These are phyloP conservation scores for Coemansia sp. DNA, from an alignment of 192 early-diverging fungal species.

Conservation along the genomic window DNA sequence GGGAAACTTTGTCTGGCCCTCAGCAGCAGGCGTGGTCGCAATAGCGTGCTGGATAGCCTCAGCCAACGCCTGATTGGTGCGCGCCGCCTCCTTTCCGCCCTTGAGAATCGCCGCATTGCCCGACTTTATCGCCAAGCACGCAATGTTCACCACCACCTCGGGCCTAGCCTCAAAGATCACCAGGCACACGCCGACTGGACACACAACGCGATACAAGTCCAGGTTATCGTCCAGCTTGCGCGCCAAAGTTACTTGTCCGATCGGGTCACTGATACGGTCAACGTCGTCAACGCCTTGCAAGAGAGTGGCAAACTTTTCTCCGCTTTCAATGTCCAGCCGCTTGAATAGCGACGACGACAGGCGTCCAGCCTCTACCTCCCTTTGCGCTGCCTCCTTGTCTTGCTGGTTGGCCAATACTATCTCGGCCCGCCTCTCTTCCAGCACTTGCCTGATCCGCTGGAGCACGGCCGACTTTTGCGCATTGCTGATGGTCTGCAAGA, in stretches of 20 bases:
- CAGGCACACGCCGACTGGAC: slow-evolving; percentile 94
- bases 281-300: slow-evolving; percentile 92
- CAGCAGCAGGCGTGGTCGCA: slow-evolving; percentile 42
- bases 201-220: slow-evolving; percentile 88
- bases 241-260: slow-evolving; percentile 77
- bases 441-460: slow-evolving; percentile 65
- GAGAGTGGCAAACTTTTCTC: slow-evolving; percentile 86
- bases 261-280: slow-evolving; percentile 81
- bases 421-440: slow-evolving; percentile 64
- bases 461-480: slow-evolving; percentile 82
- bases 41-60: slow-evolving; percentile 81
- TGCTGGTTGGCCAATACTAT: slow-evolving; percentile 79
- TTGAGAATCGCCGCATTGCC: slow-evolving; percentile 98
- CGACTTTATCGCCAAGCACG: slow-evolving; percentile 93
- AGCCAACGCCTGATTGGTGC: slow-evolving; percentile 80
- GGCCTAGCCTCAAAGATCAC: slow-evolving; percentile 99
- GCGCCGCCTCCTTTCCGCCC: slow-evolving; percentile 90
- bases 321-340: slow-evolving; percentile 83
- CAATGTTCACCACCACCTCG: slow-evolving; percentile 98
- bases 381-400: slow-evolving; percentile 73
- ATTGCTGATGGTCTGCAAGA: slow-evolving; percentile 69
- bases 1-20: slow-evolving; percentile 59
- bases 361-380: slow-evolving; percentile 71
- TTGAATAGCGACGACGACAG: slow-evolving; percentile 81
- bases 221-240: slow-evolving; percentile 80